Evolutionary conservation across 2,329 filamentous ascomycete species (phyloP).

Genomic region (Dryadomyces quercivorus): DNA sequence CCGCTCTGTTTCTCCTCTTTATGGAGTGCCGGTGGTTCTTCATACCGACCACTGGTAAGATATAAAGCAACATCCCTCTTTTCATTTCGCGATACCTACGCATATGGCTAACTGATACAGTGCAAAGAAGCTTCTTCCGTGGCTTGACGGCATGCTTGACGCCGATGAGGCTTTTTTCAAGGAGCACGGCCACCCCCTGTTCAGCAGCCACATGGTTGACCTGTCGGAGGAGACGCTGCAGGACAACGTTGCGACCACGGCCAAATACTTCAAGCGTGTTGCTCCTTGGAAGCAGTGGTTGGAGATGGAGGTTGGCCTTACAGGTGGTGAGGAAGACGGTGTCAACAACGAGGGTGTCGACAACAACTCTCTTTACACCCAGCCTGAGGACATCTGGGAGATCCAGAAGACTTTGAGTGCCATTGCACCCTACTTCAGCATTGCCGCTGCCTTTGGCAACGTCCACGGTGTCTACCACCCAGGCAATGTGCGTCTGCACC

Average conservation of each 20-base stretch:
- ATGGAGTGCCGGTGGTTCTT: slow-evolving; percentile 82
- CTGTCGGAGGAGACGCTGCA: slow-evolving; percentile 83
- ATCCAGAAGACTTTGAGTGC: slow-evolving; percentile 78
- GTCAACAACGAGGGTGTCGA: slow-evolving; percentile 98
- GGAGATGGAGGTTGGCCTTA: slow-evolving; percentile 95
- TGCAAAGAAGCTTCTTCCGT: slow-evolving; percentile 98
- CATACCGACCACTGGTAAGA: slow-evolving; percentile 68
- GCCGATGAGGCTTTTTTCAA: slow-evolving; percentile 95
- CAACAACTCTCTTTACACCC: slow-evolving; percentile 95
- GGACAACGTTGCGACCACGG: slow-evolving; percentile 85
- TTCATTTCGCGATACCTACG: neutral
- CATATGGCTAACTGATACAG: slow-evolving; percentile 33
- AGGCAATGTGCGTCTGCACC: slow-evolving; percentile 88
- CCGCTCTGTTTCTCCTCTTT: slow-evolving; percentile 72
- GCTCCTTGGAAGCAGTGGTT: slow-evolving; percentile 98
- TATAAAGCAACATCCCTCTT: neutral
- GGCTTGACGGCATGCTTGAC: slow-evolving; percentile 92
- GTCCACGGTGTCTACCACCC: slow-evolving; percentile 85
- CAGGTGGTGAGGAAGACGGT: slow-evolving; percentile 33
- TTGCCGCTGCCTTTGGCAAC: slow-evolving; percentile 96
- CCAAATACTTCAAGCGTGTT: slow-evolving; percentile 84
- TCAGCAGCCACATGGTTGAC: slow-evolving; percentile 94
- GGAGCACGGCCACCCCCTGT: slow-evolving; percentile 80
- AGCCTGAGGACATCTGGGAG: slow-evolving; percentile 88
- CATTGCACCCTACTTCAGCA: slow-evolving; percentile 94